phyloP scores from a whole-genome alignment of 192 early-diverging fungal genomes.

The Cetraspora pellucida region DNA sequence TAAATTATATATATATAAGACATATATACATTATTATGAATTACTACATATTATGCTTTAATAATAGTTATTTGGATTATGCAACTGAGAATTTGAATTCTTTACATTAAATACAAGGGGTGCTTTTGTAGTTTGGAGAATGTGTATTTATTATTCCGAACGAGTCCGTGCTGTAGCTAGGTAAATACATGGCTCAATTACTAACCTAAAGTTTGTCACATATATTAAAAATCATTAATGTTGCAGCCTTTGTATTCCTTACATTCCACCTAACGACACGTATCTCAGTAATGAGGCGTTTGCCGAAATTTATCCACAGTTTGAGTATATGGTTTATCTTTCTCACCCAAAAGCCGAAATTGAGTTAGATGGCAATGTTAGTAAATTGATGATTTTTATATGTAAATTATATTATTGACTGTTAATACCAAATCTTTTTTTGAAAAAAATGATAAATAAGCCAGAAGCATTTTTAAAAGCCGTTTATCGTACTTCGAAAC shows the following conservation, averaged over 20 bases:
- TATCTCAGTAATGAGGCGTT: slow-evolving; percentile 48
- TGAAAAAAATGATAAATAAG: not conserved
- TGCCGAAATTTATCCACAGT: slow-evolving; percentile 52
- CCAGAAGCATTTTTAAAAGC: slow-evolving; percentile 36
- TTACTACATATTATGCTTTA: not conserved
- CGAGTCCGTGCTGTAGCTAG: slow-evolving; percentile 53
- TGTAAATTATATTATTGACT: not conserved
- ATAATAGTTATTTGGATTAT: not conserved
- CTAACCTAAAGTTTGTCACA: not conserved
- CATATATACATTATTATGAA: not conserved
- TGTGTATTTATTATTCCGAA: slow-evolving; percentile 60
- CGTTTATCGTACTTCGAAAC: slow-evolving; percentile 38
- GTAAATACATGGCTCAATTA: not conserved
- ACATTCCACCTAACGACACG: slow-evolving; percentile 39
- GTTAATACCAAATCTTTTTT: not conserved
- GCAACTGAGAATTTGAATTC: not conserved
- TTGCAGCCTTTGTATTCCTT: slow-evolving; percentile 58
- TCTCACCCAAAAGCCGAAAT: slow-evolving; percentile 41
- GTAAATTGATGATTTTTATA: not conserved
- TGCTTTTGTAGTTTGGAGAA: slow-evolving; percentile 54
- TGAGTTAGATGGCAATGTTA: slow-evolving; percentile 48
- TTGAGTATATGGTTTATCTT: slow-evolving; percentile 56
- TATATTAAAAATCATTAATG: not conserved
- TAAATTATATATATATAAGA: too few relatives aligned
- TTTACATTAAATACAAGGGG: slow-evolving; percentile 38